Base-by-base conservation (phyloP, 2,329 filamentous ascomycete genomes). In the Leptographium flavum region DNA sequence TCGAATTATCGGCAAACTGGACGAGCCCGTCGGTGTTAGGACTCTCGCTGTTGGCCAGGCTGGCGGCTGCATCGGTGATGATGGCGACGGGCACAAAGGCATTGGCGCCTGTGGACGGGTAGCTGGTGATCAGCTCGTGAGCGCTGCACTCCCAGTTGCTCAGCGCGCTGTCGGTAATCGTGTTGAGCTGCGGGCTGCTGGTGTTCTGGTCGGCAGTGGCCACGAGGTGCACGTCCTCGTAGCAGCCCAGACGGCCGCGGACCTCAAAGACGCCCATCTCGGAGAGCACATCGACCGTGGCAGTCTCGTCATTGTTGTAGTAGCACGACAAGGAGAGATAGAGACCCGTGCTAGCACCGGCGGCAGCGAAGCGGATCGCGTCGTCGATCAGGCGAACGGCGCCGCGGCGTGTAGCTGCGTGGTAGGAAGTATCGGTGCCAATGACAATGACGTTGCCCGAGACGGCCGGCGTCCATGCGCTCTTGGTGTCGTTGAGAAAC, bases 261-360 rank as follows among this genome's bases (percentile, higher is more conserved):
- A 66, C 60, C 17, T 55, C 53, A 46, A 67, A 65, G n/a, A 55
- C 54, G 17, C 65, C 64, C 38, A 67, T 63, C 45, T 55, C 54
- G 46, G 51, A 56, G 10, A 61, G 55, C 9, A 53, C 47, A 11
- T 55, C 45, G 39, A 59, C 51, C 11, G 49, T 49, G 11, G 55
- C 46, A 3, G 45, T 33, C 21, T 51, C 10, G n/a, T n/a, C 1
- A 43, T 60, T 57, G 44, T 60, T 57, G 36, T 66, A 67, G 52
- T 66, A 66, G 53, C 63, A 65, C 10, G 64, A 66, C 21, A 67
- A 56, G 8, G 63, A 60, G 41, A 65, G 59, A 51, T 67, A 67
- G 22, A 52, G 47, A 5, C 52, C 53, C 1, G 53, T 55, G 28
- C 42, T 47, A 22, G 38, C 31, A 13, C 49, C 50, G 15, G 45